Evolutionary conservation across 495 filamentous ascomycete genomes (phyloP), one percentile per base, ranked within the genome.

Genomic region (Xylaria nigripes): DNA sequence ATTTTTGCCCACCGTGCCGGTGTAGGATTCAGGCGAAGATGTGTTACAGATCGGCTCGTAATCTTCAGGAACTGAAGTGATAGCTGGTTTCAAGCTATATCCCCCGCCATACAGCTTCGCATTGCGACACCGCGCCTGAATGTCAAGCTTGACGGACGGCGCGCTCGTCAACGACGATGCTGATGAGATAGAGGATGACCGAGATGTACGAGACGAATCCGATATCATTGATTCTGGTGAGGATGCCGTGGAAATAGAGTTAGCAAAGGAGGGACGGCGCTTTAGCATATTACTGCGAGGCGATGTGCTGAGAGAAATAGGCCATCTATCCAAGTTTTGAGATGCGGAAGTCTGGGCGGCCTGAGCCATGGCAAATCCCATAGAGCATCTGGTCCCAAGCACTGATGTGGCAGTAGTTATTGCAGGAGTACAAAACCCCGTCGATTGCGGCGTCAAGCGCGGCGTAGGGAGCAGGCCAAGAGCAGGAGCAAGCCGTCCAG

Each of bases 141-240:
- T 80, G 63, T 87, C 88, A 82, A 87, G 59, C 73, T 82, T 78
- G 80, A 78, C 54, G 72, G 79, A 69, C 60, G 83, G 80, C 79
- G 83, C 86, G 76, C 74, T 77, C 59, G 76, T 74, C 57, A 77
- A 74, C 48, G 83, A 87, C 42, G 85, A 83, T 65, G 74, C 83
- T 58, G 83, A 86, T 16, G 84, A 87, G 68, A 86, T 81, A 1
- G 85, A 87, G 59, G 85, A 89, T 34, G 84, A 87, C 52, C 84
- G 78, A 59, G 86, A 89, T 53, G 83, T 79, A 56, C 79, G 81
- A 36, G 86, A 91, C 45, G 76, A 82, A 69, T 94, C 90, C 45
- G 88, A 93, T 22, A 94, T 73, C 88, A 93, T 91, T 52, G 89
- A 94, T 60, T 95, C 90, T 41, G 90, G 90, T 32, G 89, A 94